phyloP scores from a whole-genome alignment of 768 basidiomycete genomes.

The Phanerochaete sordida region DNA sequence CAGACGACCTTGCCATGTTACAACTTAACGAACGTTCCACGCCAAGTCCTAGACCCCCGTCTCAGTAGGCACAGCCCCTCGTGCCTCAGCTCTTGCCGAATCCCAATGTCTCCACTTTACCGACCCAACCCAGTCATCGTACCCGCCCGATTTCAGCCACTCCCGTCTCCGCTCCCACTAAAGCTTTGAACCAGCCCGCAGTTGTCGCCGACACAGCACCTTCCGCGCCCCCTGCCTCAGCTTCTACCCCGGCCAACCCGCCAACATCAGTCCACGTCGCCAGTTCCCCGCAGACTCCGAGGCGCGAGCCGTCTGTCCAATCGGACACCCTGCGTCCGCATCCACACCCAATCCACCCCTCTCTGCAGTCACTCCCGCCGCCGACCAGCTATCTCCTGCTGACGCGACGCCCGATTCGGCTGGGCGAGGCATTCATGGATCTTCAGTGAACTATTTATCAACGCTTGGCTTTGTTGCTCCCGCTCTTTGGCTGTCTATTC shows the following conservation, averaged over 20 bases:
- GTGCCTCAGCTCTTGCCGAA: not conserved
- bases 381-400: constrained; percentile 28
- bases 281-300: constrained; percentile 63
- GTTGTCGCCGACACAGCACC: constrained; percentile 9
- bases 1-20: not conserved
- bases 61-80: not conserved
- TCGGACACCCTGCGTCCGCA: constrained; percentile 20
- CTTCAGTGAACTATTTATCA: too few species aligned
- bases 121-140: constrained; percentile 8
- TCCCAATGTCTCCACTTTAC: constrained; percentile 1
- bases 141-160: not conserved
- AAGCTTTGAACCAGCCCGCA: constrained; percentile 17
- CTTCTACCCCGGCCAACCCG: constrained; percentile 49
- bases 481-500: constrained; percentile 4
- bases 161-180: constrained; percentile 10
- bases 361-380: constrained; percentile 31
- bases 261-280: constrained; percentile 35
- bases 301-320: constrained; percentile 21
- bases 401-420: constrained; percentile 14
- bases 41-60: constrained; percentile 9
- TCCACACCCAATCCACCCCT: constrained; percentile 30
- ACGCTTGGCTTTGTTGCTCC: constrained; percentile 9
- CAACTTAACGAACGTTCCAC: constrained; percentile 2
- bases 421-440: constrained; percentile 47
- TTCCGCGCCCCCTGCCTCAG: constrained; percentile 24